Base-by-base conservation (phyloP, 1,284 basidiomycete genomes). In the Ganoderma resinaceum region DNA sequence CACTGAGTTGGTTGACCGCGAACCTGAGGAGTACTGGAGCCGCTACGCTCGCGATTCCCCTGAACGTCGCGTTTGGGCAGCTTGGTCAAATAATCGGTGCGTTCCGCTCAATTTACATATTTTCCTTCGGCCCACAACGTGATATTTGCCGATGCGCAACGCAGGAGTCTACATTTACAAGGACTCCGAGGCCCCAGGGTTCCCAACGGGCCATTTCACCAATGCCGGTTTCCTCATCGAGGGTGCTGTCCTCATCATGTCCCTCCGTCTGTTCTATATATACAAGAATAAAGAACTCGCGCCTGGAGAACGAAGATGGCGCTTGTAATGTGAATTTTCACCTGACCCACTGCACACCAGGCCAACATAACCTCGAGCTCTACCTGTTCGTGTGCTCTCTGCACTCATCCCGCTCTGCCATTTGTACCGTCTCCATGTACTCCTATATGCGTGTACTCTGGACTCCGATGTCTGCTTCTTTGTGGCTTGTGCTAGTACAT, bases 81-180 rank as follows among this genome's bases (percentile, higher is more conserved):
- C 62, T 77, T 3, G 80, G 80, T 1, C 80, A 82, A 65, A 80
- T 82, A 63, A 76, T 78, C 57, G 73, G 73, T 73, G 55, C 12
- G 66, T 5, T 26, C 26, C 20, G 23, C 6, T 6, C 12, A n/a
- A 26, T 26, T 38, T 42, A 26, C 23, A 26, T 49, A 4, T 4
- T 23, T 11, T 11, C 43, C 9, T 49, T 26, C 46, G 14, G 23
- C 23, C 16, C 12, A 49, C 11, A 3, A 26, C 23, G 11, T 9
- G 3, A 26, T 49, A 14, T 26, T 11, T 26, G 23, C 26, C 52
- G 33, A 14, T 38, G 7, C n/a, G n/a, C 5, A 6, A 12, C 12
- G 2, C 38, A 68, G 80, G 80, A 2, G 78, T 81, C 16, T 81
- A 79, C 70, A 81, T 82, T 18, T 82, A 81, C 75, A 81, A 80